phyloP scores from a whole-genome alignment of 2,329 filamentous ascomycete genomes.

The Neofusicoccum cordaticola region DNA sequence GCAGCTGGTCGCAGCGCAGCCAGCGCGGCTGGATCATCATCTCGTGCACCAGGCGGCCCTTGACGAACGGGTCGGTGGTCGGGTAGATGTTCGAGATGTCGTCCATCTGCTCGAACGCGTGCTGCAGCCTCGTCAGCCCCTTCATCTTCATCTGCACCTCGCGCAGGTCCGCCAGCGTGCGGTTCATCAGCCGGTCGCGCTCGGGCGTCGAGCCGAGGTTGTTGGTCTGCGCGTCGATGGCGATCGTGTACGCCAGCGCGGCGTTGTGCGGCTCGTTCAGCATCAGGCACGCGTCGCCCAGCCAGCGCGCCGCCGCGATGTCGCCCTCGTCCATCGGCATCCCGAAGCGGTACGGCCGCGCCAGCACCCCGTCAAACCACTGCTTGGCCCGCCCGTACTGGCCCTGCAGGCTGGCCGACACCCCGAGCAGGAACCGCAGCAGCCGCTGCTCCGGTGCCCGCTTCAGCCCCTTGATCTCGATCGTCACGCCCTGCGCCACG shows the following conservation, averaged over 20 bases:
- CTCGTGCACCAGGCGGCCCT: neutral
- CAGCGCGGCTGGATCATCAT: neutral
- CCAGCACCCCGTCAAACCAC: constrained; percentile 29
- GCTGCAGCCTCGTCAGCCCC: neutral
- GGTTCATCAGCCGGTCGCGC: neutral
- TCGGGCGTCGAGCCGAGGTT: neutral
- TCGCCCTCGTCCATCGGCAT: constrained; percentile 30
- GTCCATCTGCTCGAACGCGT: neutral
- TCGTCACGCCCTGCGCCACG: constrained; percentile 27
- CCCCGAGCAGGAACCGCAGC: constrained; percentile 28
- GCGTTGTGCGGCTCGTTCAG: constrained; percentile 29
- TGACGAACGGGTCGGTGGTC: neutral
- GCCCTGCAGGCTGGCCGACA: constrained; percentile 27
- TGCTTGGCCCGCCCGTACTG: constrained; percentile 30
- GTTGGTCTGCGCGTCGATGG: constrained; percentile 23
- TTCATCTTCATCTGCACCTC: neutral
- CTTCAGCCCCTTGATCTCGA: constrained; percentile 18
- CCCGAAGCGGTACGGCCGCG: constrained; percentile 24
- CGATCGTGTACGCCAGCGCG: constrained; percentile 29
- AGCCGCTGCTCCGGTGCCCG: constrained; percentile 28
- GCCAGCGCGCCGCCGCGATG: constrained; percentile 32
- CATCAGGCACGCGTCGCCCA: constrained; percentile 32
- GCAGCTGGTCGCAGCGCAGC: neutral
- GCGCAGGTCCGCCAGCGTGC: neutral
- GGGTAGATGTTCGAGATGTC: neutral